Conservation (phyloP, 2,329 filamentous ascomycete genomes). For the Fonsecaea pugnacius region DNA sequence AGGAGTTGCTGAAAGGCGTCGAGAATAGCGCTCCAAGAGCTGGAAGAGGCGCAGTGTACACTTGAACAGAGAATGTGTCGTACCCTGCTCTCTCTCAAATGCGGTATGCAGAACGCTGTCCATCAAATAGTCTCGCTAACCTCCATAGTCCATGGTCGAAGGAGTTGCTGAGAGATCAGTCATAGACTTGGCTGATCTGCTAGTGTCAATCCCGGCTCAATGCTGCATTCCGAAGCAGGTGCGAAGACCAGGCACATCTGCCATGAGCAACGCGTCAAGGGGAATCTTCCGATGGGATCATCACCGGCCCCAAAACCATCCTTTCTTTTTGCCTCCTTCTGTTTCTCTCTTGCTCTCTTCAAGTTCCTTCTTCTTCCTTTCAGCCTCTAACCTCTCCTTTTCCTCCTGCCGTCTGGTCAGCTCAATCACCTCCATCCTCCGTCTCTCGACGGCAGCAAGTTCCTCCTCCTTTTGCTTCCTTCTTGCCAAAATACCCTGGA, state of each 20-base stretch:
- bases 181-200: neutral
- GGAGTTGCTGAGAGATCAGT: neutral
- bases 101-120: neutral
- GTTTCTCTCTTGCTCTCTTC: slow-evolving; percentile 22
- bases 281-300: neutral
- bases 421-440: slow-evolving; percentile 48
- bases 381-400: slow-evolving; percentile 31
- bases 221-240: neutral
- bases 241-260: neutral
- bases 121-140: neutral
- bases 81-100: neutral
- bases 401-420: slow-evolving; percentile 35
- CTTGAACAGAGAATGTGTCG: neutral
- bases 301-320: slow-evolving; percentile 28
- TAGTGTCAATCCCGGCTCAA: neutral
- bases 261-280: neutral
- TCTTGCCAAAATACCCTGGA: slow-evolving; percentile 73
- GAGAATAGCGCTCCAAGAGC: neutral
- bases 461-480: slow-evolving; percentile 69
- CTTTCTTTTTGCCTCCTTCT: slow-evolving; percentile 17
- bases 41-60: neutral
- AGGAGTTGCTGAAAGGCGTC: neutral
- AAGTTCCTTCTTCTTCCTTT: slow-evolving; percentile 26
- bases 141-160: neutral
- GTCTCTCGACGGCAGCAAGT: slow-evolving; percentile 43